These are phyloP conservation scores for Chenopodium formosanum DNA, from an alignment of 148 eudicot species.

Conservation along the genomic window DNA sequence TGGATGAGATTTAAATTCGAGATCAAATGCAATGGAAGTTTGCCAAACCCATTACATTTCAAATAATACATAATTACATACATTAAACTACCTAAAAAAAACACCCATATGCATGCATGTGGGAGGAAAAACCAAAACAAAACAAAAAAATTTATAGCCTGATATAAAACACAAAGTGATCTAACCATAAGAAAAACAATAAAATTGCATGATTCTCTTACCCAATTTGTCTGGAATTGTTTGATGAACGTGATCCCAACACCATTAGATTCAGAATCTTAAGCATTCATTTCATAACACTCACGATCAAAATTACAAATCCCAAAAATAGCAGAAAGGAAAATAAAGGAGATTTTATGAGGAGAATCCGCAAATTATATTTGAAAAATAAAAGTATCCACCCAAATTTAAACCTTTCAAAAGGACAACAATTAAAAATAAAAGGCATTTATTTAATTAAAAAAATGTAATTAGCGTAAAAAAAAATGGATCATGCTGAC, in stretches of 20 bases:
- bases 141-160: neutral
- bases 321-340: conserved; percentile 11
- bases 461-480: neutral
- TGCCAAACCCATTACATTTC: no score
- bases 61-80: no score
- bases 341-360: conserved; percentile 7
- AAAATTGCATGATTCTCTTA: neutral
- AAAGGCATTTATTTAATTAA: neutral
- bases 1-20: no score
- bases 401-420: neutral
- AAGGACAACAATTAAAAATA: neutral
- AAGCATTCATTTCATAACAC: neutral
- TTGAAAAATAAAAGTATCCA: conserved; percentile 1
- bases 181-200: neutral
- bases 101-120: conserved; percentile 7
- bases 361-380: conserved; percentile 24
- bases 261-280: conserved; percentile 15
- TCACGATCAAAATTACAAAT: conserved; percentile 10
- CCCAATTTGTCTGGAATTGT: conserved; percentile 17
- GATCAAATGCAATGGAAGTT: no score
- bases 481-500: conserved; percentile 15
- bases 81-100: neutral
- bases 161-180: conserved; percentile 7
- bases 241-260: neutral
- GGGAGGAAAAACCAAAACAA: neutral